Evolutionary conservation across 1,139 yeast species (phyloP), one percentile per base, ranked within the genome.

Genomic region (Saccharomyces hybrid): DNA sequence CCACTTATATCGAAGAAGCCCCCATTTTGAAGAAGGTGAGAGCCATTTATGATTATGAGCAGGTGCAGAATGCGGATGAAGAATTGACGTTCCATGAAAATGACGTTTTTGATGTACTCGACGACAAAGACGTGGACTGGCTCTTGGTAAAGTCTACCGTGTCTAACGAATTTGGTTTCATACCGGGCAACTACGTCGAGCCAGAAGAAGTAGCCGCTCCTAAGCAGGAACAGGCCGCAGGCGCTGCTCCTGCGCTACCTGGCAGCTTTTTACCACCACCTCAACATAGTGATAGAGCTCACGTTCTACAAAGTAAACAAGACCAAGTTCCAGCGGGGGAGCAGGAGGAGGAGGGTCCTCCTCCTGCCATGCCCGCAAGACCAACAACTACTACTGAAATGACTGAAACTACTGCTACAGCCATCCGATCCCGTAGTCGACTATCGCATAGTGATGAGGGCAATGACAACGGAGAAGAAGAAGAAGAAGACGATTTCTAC

Each of bases 81-180:
- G 99, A 93, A 69, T 73, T 93, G 50, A 75, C 87, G 0, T 90
- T 95, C 67, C 74, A 75, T 34, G 99, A 93, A 72, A 88, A 86
- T 52, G 85, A 84, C 8, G 57, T 57, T 30, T 88, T 93, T 64
- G 83, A 87, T 59, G 82, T 93, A 16, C 93, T 79, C 67, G 97
- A 91, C 67, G 81, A 84, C 62, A 80, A 82, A 56, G 99, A 93
- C 70, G 88, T 88, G 14, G 98, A 95, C 70, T 93, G 99, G 99
- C 76, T 88, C 49, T 78, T 93, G 59, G 97, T 86, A 2, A 87
- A 91, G 9, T 65, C 77, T 16, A 63, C 70, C 31, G 69, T 74
- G 25, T 71, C 73, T 11, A 71, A 75, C 41, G 78, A 77, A 51
- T 90, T 72, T 68, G 99, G 99, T 16, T 93, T 93, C 70, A 85